Base-by-base conservation (phyloP, 371 early-diverging fungal species). In the Lichtheimia ramosa region DNA sequence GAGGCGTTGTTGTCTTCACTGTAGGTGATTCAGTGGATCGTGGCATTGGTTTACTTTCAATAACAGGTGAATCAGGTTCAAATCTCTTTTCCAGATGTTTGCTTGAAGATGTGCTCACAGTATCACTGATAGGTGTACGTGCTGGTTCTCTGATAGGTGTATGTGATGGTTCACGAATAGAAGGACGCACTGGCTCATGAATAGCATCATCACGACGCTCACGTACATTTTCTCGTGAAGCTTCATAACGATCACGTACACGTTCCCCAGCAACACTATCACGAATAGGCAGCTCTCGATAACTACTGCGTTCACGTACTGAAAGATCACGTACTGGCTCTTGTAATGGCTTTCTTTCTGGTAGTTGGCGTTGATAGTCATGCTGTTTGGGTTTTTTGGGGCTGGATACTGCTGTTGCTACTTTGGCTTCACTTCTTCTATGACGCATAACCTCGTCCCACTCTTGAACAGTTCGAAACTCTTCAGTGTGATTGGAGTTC, bases 251-350 rank as follows among this genome's bases (percentile, higher is more conserved):
- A 34, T 34, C 34, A 34, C 43, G 40, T 24, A 43, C 42, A 25
- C 20, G 23, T 42, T 51, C 51, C 34, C 51, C 58, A 23, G 16
- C 27, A 25, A 15, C 49, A n/a, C n/a, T n/a, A 42, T n/a, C 51
- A 20, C 24, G 51, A 18, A 41, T 43, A 39, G 16, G 39, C 23
- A 40, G n/a, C 40, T 41, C 53, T 7, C 51, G 51, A 27, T 24
- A 27, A 13, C 15, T 25, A 13, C 15, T 25, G 15, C 27, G 51
- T 13, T 24, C 15, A 51, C 51, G 34, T 0, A 34, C 34, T 34
- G 34, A 34, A 34, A 34, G 34, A 8, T 34, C 34, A 10, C 34
- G 34, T 34, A 34, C 34, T 34, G 34, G 34, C 8, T 34, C 34
- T 34, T 34, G 34, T 10, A 34, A 34, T 34, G 34, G 34, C 10